Evolutionary conservation across 192 early-diverging fungal species (phyloP), one percentile per base, ranked within the genome.

Genomic region (Podila horticola): DNA sequence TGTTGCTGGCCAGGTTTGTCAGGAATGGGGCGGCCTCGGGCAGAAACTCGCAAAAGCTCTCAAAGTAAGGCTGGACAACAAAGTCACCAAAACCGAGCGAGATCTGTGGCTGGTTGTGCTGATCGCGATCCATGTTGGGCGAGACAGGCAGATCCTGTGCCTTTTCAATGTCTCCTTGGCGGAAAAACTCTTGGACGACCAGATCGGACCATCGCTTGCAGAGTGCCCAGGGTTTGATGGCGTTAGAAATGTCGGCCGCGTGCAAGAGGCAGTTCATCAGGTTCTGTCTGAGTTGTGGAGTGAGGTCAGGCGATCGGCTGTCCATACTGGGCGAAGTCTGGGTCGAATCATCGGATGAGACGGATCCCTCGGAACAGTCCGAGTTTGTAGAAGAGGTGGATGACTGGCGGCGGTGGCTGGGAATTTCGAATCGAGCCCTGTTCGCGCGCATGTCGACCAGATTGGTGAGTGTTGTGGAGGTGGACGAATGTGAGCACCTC

Each of bases 171-270:
- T 98, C 95, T 19, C 95, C 95, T 63, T 98, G 97, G 49, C 86
- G 64, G 71, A 95, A 95, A 59, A 96, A 98, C 75, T 98, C 97
- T 64, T 88, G 75, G 6, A 95, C 91, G 11, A 98, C 93, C 59
- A 94, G 72, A 83, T 95, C 92, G 0, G 96, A 95, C 97, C 97
- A 98, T 58, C 86, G 90, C 72, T 95, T 93, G 84, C 95, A 97
- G 66, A 96, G 88, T 0, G 75, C 77, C 92, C 93, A 95, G 5
- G 95, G 95, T 60, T 95, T 86, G 31, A 94, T 90, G 0, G 95
- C 89, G 66, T 97, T 97, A 71, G 94, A 95, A 28, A 97, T 95
- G 60, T 97, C 95, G 45, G 95, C 94, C 1, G 93, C 93, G 65
- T 97, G 96, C 19, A 97, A 82, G n/a, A 96, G 75, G 22, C 92